Conservation (phyloP, 2,329 filamentous ascomycete genomes). For the Fusarium nodosum region DNA sequence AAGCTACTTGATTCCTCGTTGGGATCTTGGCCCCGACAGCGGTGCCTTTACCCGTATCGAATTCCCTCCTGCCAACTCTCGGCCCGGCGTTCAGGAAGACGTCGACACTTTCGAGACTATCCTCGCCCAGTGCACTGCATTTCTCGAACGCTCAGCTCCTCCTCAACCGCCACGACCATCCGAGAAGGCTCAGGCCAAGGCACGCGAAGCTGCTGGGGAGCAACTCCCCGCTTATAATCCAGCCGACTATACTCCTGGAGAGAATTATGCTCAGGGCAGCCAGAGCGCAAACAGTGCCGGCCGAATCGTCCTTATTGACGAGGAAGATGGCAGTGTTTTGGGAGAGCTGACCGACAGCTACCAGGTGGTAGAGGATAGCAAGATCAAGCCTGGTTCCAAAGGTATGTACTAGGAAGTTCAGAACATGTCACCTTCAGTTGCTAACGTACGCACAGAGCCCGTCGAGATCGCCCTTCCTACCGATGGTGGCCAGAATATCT, state of each 20-base stretch:
- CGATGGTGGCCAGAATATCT: conserved; percentile 74
- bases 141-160: conserved; percentile 85
- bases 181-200: conserved; percentile 57
- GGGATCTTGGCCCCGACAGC: conserved; percentile 89
- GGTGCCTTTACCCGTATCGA: conserved; percentile 95
- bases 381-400: conserved; percentile 88
- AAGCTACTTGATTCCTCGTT: conserved; percentile 94
- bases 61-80: conserved; percentile 81
- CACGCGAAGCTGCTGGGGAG: conserved; percentile 59
- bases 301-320: conserved; percentile 92
- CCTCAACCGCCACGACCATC: conserved; percentile 57
- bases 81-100: conserved; percentile 86
- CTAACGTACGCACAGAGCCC: conserved; percentile 65
- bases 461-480: conserved; percentile 82
- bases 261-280: conserved; percentile 78
- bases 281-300: conserved; percentile 67
- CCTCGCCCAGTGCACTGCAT: conserved; percentile 95
- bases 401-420: conserved; percentile 64
- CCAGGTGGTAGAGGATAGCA: conserved; percentile 81
- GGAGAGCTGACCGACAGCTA: conserved; percentile 90
- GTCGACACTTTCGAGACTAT: conserved; percentile 98
- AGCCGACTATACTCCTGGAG: conserved; percentile 80
- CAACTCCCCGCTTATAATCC: conserved; percentile 81
- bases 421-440: background rate
- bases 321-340: conserved; percentile 95